Conservation (phyloP, 805 yeast species). For the Cyberlindnera amylophila region DNA sequence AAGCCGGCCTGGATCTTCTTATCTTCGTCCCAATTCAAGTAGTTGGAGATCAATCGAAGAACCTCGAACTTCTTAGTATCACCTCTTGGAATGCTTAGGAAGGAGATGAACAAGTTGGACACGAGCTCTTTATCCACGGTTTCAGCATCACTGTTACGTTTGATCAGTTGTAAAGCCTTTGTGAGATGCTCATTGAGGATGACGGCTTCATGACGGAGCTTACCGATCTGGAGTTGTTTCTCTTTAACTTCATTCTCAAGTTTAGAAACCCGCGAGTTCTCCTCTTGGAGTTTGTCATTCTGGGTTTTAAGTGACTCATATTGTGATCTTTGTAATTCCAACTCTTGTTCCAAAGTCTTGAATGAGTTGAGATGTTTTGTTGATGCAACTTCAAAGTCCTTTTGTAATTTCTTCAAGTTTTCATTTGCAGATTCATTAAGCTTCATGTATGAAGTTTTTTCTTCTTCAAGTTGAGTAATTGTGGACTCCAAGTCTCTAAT, state of each 20-base stretch:
- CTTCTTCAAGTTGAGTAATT: conserved; percentile 1
- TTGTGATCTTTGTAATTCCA: conserved; percentile 26
- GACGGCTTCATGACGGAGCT: conserved; percentile 90
- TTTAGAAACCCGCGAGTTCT: conserved; percentile 27
- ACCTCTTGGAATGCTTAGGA: conserved; percentile 83
- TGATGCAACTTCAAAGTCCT: conserved; percentile 2
- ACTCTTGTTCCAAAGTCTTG: conserved; percentile 22
- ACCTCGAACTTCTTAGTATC: conserved; percentile 95
- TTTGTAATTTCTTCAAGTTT: conserved; percentile 3
- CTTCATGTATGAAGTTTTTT: background rate
- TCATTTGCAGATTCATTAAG: conserved; percentile 6
- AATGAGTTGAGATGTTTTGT: conserved; percentile 7
- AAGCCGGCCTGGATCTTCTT: conserved; percentile 76
- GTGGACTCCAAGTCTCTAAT: conserved; percentile 7
- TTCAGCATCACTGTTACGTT: conserved; percentile 69
- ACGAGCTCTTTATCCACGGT: conserved; percentile 85
- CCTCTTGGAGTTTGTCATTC: conserved; percentile 22
- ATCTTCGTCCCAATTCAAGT: conserved; percentile 84
- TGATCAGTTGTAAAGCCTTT: conserved; percentile 83
- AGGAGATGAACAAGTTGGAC: conserved; percentile 80
- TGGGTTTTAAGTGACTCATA: conserved; percentile 26
- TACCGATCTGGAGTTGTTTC: conserved; percentile 79
- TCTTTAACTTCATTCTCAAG: conserved; percentile 56
- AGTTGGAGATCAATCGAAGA: conserved; percentile 74
- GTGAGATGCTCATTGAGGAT: conserved; percentile 91